Evolutionary conservation across 129 eudicot genomes (phyloP), one percentile per base, ranked within the genome.

Genomic region (Lonicera japonica): DNA sequence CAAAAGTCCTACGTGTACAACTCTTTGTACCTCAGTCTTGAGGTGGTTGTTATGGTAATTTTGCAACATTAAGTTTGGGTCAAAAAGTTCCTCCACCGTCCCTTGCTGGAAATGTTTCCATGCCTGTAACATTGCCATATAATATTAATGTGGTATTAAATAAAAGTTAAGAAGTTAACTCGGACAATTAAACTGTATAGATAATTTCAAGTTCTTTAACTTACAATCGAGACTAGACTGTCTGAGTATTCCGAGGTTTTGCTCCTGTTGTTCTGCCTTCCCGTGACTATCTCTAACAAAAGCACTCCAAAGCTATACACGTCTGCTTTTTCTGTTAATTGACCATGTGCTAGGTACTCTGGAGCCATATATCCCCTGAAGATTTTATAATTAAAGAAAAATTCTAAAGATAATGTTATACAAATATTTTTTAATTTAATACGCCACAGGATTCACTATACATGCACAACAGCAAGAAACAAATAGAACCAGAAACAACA

Each of bases 311-410:
- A 82, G 73, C 96, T 88, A 68, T 88, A 84, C 53, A 88, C 87
- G 39, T 88, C 96, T 24, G 70, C 96, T 61, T 82, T 88, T 54
- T 84, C 87, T 1, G 94, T 84, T 61, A 88, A 68, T 55, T 79
- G 81, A 24, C 94, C 94, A 75, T 79, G 80, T 50, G 89, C 89
- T 60, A 88, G 72, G 71, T 88, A 88, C 72, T 83, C 87, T 53
- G 90, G 95, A 51, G 95, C 95, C 87, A 87, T 78, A 20, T 83
- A 87, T 65, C 88, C 94, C 45, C 88, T 83, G 69, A 51, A 40
- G 21, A 54, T 52, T 43, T 43, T 43, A 17, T 18, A 15, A 25
- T 16, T 3, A 54, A 14, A 66, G 34, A n/a, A 39, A 8, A 15
- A 11, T 18, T 19, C 0, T 47, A 47, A 23, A 4, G 10, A 16